phyloP scores from a whole-genome alignment of 345 rosid species.

The Sapria himalayana region DNA sequence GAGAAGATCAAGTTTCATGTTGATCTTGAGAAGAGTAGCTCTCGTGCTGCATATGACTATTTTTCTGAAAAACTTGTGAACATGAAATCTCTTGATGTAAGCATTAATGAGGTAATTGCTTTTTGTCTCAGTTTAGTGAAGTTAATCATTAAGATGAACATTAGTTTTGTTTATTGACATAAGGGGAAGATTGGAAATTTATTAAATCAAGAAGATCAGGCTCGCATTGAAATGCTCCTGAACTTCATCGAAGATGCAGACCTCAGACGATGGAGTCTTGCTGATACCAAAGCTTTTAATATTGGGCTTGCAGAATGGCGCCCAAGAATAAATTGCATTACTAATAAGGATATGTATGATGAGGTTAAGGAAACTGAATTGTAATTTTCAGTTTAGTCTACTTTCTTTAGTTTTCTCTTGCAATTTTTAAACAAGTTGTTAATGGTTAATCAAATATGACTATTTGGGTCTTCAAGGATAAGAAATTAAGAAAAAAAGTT shows the following conservation, averaged over 20 bases:
- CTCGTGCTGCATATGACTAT: constrained; percentile 39
- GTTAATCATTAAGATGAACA: neutral
- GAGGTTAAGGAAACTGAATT: constrained; percentile 22
- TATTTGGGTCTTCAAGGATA: too few relatives aligned
- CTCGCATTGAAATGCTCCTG: constrained; percentile 28
- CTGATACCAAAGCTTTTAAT: constrained; percentile 33
- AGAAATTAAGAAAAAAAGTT: too few relatives aligned
- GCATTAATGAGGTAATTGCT: constrained; percentile 6
- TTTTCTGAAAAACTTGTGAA: constrained; percentile 31
- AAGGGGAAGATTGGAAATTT: constrained; percentile 23
- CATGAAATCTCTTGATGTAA: constrained; percentile 18
- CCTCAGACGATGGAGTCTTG: constrained; percentile 52
- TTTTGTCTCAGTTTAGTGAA: neutral
- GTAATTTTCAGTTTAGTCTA: too few relatives aligned
- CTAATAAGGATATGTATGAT: constrained; percentile 44
- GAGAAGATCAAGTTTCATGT: constrained; percentile 18
- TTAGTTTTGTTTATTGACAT: constrained; percentile 4
- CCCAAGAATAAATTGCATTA: constrained; percentile 45
- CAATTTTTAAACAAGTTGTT: too few relatives aligned
- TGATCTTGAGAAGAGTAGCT: constrained; percentile 51
- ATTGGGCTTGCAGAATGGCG: constrained; percentile 44
- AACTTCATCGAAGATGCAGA: constrained; percentile 61
- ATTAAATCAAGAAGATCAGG: constrained; percentile 18
- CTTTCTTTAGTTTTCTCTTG: too few relatives aligned
- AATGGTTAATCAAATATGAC: too few relatives aligned